phyloP scores from a whole-genome alignment of 2,329 filamentous ascomycete genomes.

The Diplodia scrobiculata region DNA sequence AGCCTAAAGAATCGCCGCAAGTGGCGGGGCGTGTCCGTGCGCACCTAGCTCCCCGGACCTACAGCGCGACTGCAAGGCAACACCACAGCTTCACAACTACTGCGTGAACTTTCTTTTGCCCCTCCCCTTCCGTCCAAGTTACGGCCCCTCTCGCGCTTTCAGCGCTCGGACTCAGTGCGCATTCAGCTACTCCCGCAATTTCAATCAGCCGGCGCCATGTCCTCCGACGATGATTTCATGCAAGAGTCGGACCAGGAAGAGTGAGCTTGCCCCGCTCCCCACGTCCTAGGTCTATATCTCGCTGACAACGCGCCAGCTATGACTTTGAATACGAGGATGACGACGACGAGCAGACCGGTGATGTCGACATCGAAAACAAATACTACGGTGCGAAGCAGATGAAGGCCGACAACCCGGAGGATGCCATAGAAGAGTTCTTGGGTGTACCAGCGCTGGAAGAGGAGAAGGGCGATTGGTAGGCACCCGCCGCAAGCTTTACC shows the following conservation, averaged over 20 bases:
- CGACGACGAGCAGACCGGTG: slow-evolving; percentile 81
- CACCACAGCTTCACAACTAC: neutral
- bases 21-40: neutral
- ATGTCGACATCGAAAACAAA: slow-evolving; percentile 97
- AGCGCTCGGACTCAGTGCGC: neutral
- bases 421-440: slow-evolving; percentile 90
- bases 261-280: slow-evolving; percentile 51
- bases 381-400: slow-evolving; percentile 99
- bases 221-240: slow-evolving; percentile 89
- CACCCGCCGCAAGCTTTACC: neutral
- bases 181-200: neutral
- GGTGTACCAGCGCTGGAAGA: slow-evolving; percentile 78
- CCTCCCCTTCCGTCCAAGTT: neutral
- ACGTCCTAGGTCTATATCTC: neutral
- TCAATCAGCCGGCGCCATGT: slow-evolving; percentile 58
- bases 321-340: slow-evolving; percentile 98
- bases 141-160: no score
- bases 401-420: slow-evolving; percentile 81
- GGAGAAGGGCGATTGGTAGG: slow-evolving; percentile 89
- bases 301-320: slow-evolving; percentile 60
- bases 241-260: slow-evolving; percentile 86
- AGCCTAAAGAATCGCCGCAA: neutral
- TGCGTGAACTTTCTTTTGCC: neutral
- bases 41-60: slow-evolving; percentile 3
- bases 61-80: neutral